Evolutionary conservation across 306 rosid species (phyloP).

Genomic region (Sophora flavescens): DNA sequence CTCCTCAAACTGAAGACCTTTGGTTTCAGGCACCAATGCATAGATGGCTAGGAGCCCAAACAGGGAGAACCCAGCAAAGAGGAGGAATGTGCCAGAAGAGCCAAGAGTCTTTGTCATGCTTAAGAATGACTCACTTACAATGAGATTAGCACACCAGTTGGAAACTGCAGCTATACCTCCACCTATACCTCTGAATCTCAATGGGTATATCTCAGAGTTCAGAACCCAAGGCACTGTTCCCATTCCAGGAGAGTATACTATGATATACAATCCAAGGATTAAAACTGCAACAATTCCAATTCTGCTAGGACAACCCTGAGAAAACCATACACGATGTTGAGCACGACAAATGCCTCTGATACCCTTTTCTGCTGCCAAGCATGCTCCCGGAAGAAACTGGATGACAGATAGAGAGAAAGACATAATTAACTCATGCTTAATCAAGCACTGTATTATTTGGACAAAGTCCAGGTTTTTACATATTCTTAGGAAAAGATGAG

Average conservation of each 20-base stretch:
- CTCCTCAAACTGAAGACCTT: slow-evolving; percentile 70
- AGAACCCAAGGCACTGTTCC: slow-evolving; percentile 89
- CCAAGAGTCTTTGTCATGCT: slow-evolving; percentile 65
- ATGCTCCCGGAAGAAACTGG: slow-evolving; percentile 81
- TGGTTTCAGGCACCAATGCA: slow-evolving; percentile 70
- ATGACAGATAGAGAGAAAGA: neutral
- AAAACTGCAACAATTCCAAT: slow-evolving; percentile 74
- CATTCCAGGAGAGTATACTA: slow-evolving; percentile 80
- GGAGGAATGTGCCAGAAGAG: slow-evolving; percentile 73
- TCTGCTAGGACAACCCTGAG: slow-evolving; percentile 77
- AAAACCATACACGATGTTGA: slow-evolving; percentile 67
- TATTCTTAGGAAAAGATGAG: neutral
- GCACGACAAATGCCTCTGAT: slow-evolving; percentile 47
- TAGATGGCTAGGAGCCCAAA: slow-evolving; percentile 64
- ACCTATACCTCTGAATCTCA: slow-evolving; percentile 74
- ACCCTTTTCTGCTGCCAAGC: slow-evolving; percentile 57
- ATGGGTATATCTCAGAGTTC: slow-evolving; percentile 83
- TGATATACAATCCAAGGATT: slow-evolving; percentile 70
- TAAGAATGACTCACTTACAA: slow-evolving; percentile 77
- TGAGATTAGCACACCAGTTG: slow-evolving; percentile 79
- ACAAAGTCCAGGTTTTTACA: neutral
- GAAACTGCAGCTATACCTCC: slow-evolving; percentile 89
- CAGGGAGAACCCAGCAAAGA: slow-evolving; percentile 70
- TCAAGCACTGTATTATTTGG: neutral
- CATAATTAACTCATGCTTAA: neutral